These are phyloP conservation scores for Xylariaceae sp. DNA, from an alignment of 2,329 filamentous ascomycete genomes.

Conservation along the genomic window DNA sequence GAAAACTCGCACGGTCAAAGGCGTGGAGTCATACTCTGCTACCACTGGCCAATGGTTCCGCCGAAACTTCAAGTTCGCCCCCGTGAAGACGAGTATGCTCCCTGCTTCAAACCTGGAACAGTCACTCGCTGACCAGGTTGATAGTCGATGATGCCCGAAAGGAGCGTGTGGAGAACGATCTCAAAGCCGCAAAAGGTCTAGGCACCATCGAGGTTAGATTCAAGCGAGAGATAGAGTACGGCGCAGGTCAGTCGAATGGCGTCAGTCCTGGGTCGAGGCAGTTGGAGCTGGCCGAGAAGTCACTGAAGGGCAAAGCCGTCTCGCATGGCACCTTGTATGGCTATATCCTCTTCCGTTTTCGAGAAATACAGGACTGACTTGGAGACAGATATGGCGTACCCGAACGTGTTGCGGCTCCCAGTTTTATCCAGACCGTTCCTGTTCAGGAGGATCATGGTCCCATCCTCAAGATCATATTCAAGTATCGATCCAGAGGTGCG, in stretches of 20 bases:
- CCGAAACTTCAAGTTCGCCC: conserved; percentile 27
- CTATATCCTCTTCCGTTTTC: background rate
- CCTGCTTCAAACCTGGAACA: background rate
- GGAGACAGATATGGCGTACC: conserved; percentile 17
- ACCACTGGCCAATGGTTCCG: conserved; percentile 7
- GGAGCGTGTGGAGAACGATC: conserved; percentile 28
- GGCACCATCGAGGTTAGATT: conserved; percentile 30
- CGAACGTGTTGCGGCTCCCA: background rate
- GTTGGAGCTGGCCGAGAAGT: conserved; percentile 33
- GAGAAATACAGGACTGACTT: background rate
- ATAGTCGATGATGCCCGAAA: conserved; percentile 27
- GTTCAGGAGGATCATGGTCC: conserved; percentile 23
- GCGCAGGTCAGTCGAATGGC: background rate
- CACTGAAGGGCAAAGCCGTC: conserved; percentile 34
- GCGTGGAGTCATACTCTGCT: background rate
- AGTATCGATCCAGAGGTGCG: conserved; percentile 34
- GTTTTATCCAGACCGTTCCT: background rate
- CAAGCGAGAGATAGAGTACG: conserved; percentile 12
- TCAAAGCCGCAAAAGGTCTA: conserved; percentile 22
- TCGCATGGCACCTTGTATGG: conserved; percentile 35
- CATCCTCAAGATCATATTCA: conserved; percentile 31
- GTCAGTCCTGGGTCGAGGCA: background rate
- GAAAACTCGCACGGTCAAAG: background rate
- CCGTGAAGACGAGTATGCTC: conserved; percentile 27
- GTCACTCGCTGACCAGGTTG: background rate